Percentiles rank a stretch among this genome's conserved stretches.
Conservation (phyloP, 2,329 filamentous ascomycete species). For the Fusarium ambrosium region DNA sequence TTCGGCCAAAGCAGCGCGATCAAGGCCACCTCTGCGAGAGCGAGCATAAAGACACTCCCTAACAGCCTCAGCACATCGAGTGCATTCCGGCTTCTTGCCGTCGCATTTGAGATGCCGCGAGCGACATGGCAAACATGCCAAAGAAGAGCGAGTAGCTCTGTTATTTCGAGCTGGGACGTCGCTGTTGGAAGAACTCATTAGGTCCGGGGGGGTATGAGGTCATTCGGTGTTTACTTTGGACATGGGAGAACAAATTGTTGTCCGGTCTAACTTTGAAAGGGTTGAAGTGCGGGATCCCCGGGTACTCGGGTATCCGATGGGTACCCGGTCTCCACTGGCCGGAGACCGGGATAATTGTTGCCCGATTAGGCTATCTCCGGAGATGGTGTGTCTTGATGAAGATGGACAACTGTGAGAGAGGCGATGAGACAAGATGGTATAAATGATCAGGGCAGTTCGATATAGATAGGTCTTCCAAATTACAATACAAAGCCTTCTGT, state of each 20-base stretch:
- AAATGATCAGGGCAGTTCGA: not conserved
- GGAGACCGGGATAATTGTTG: not conserved
- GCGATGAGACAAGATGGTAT: not conserved
- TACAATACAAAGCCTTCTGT: not conserved
- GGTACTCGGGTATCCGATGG: slow-evolving; percentile 22
- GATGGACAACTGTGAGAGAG: not conserved
- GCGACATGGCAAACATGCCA: slow-evolving; percentile 66
- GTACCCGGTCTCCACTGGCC: slow-evolving; percentile 2
- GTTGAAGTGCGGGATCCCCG: not conserved
- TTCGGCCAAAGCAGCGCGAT: slow-evolving; percentile 45
- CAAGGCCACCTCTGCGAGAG: slow-evolving; percentile 62
- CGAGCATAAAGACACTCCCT: slow-evolving; percentile 65
- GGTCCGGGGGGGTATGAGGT: not conserved
- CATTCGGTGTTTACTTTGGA: not conserved
- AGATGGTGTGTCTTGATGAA: not conserved
- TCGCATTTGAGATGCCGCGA: slow-evolving; percentile 67
- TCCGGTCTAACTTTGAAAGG: not conserved
- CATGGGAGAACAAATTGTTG: not conserved
- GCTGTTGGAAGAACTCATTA: slow-evolving; percentile 6
- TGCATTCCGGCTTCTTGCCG: slow-evolving; percentile 61
- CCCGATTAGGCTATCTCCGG: slow-evolving; percentile 7
- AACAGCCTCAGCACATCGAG: slow-evolving; percentile 58
- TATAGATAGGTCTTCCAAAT: not conserved
- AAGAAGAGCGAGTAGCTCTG: slow-evolving; percentile 41
- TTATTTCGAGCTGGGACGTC: not conserved